A percentile compares a stretch with the other conserved stretches of the same genome.
Evolutionary conservation across 441 rosid species (phyloP).

Genomic region (Populus tomentosa): DNA sequence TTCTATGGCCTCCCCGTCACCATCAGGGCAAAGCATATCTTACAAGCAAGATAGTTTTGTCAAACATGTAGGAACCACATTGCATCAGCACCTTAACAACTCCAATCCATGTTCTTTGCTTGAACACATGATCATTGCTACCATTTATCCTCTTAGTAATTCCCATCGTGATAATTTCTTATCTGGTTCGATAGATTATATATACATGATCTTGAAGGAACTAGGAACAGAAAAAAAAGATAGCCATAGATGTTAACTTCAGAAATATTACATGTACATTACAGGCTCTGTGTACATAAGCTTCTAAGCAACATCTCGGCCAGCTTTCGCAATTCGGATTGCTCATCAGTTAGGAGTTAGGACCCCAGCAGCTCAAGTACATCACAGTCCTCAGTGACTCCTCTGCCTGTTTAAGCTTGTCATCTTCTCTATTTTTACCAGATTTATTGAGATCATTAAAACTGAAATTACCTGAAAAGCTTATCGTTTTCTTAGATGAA

Average conservation of each 20-base stretch:
- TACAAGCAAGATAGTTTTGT: not conserved
- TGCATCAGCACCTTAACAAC: too few relatives aligned
- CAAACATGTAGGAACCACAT: too few relatives aligned
- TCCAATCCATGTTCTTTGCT: too few relatives aligned
- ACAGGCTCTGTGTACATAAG: not conserved
- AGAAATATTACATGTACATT: not conserved
- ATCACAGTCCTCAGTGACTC: constrained; percentile 43
- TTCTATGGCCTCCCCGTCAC: not conserved
- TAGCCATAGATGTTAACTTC: not conserved
- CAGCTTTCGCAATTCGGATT: not conserved
- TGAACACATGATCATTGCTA: not conserved
- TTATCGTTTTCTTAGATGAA: constrained; percentile 22
- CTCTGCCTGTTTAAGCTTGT: constrained; percentile 31
- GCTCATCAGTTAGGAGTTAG: constrained; percentile 19
- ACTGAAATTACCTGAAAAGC: constrained; percentile 11
- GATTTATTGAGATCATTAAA: not conserved
- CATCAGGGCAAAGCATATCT: not conserved
- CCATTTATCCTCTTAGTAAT: not conserved
- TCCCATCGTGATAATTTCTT: not conserved
- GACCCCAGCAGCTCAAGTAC: constrained; percentile 46
- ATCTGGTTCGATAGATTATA: not conserved
- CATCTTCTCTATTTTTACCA: constrained; percentile 4
- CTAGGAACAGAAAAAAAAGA: not conserved
- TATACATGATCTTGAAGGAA: not conserved
- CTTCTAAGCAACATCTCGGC: not conserved